Evolutionary conservation across 2,329 filamentous ascomycete genomes (phyloP), one percentile per base, ranked within the genome.

Genomic region (Ramularia endophylla): DNA sequence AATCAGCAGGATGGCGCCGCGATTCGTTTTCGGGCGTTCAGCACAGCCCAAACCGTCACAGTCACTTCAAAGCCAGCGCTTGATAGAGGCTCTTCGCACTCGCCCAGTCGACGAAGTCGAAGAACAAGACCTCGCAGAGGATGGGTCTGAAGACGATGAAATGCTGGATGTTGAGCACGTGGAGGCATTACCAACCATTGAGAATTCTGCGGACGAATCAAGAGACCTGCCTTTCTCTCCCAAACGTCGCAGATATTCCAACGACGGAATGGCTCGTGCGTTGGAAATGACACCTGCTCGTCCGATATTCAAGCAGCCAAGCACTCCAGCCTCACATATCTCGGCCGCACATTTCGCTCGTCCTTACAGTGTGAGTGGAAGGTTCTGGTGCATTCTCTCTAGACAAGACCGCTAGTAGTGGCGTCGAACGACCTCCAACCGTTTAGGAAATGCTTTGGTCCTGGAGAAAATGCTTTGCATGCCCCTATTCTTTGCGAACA

Each of bases 81-180:
- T 53, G 5, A 48, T 44, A 7, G 40, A 51, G 4, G 44, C 51
- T 5, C 46, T 58, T 2, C 42, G 45, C 3, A 28, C 44, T 7
- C 33, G 40, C 7, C 29, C 31, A 20, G 34, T 20, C n/a, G 58
- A 62, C n/a, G 48, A 54, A 34, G 53, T 58, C 1, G 51, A 56
- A 32, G 56, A 61, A 20, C 38, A 41, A 4, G 43, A 45, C 3
- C 22, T 38, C 3, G 39, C 41, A 12, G 44, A 51, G 3, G 22
- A 25, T 25, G n/a, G n/a, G n/a, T n/a, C n/a, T n/a, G n/a, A n/a
- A n/a, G 52, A 56, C 11, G 54, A 57, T 7, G 58, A 59, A 30
- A 59, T 58, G 54, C 52, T 60, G 20, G 51, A 55, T 34, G 41
- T 38, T 15, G 46, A 47, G 15, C 33, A 48, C 22, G 37, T 35